phyloP scores from a whole-genome alignment of 495 filamentous ascomycete species.

The Halenospora varia region DNA sequence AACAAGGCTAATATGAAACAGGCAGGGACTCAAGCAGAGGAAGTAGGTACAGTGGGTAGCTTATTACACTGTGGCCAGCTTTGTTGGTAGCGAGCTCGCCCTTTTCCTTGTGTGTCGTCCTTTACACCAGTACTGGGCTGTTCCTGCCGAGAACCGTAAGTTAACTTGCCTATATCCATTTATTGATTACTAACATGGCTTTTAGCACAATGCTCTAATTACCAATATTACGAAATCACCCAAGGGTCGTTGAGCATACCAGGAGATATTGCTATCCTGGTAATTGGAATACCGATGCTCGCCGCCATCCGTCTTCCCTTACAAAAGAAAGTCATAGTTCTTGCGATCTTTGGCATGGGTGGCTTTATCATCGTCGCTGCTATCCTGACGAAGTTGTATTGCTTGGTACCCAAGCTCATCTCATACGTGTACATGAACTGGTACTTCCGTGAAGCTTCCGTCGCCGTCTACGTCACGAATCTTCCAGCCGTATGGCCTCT shows the following conservation, averaged over 20 bases:
- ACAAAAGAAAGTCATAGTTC: slow-evolving; percentile 19
- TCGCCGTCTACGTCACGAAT: slow-evolving; percentile 30
- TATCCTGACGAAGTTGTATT: slow-evolving; percentile 25
- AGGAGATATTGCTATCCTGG: slow-evolving; percentile 27
- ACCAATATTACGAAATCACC: slow-evolving; percentile 46
- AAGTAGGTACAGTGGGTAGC: slow-evolving; percentile 21
- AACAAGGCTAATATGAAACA: neutral
- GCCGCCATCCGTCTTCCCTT: slow-evolving; percentile 19
- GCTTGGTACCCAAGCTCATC: slow-evolving; percentile 35
- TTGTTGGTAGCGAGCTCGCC: slow-evolving; percentile 20
- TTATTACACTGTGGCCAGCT: slow-evolving; percentile 15
- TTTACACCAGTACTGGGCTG: slow-evolving; percentile 22
- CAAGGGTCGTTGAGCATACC: slow-evolving; percentile 34
- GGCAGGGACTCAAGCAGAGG: neutral
- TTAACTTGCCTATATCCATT: neutral
- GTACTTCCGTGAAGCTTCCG: slow-evolving; percentile 33
- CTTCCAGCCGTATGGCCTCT: slow-evolving; percentile 28
- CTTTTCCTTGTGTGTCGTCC: slow-evolving; percentile 23
- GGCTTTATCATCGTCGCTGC: slow-evolving; percentile 27
- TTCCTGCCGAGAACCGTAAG: slow-evolving; percentile 16
- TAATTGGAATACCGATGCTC: slow-evolving; percentile 25
- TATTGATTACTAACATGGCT: slow-evolving; percentile 28
- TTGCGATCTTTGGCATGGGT: slow-evolving; percentile 29
- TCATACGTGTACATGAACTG: slow-evolving; percentile 32
- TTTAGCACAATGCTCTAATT: slow-evolving; percentile 44